Evolutionary conservation across 2,329 filamentous ascomycete species (phyloP), one percentile per base, ranked within the genome.

Genomic region (Colletotrichum filicis): DNA sequence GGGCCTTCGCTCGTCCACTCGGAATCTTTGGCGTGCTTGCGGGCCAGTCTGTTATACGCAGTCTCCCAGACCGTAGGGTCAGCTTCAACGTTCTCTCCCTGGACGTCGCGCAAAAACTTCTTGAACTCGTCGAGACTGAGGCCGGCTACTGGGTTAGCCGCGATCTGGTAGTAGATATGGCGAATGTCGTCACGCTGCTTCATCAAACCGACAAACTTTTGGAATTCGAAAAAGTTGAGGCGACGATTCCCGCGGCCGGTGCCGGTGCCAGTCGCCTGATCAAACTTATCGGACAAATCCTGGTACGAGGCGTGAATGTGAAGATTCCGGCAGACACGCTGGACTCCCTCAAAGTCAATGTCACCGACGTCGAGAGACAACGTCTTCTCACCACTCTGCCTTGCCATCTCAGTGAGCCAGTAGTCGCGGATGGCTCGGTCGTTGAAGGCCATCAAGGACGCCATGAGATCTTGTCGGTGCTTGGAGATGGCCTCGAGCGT

Each of bases 251-350:
- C 30, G 30, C 30, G 30, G 11, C 30, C 92, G 1, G 87, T 89
- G 63, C 85, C 84, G 28, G 88, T 87, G n/a, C 85, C 84, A 78
- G 96, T 94, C 6, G 93, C 94, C 72, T 90, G 88, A 69, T 90
- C 86, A 78, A 98, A 98, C 77, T 93, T 94, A 37, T 88, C 86
- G 68, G 90, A 91, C 5, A 98, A 86, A 37, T 37, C 35, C 58
- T 93, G 92, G 67, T 90, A 91, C 2, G 95, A 93, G 78, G 94
- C 95, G 82, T 98, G 95, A 78, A 99, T 98, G 81, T 98, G 95
- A 59, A 98, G 87, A 78, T 93, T 95, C 73, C 93, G 93, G 83
- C 97, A 98, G 16, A 98, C 88, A 72, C 92, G 92, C 80, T 95
- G 93, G 35, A 98, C 92, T 12, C 93, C 94, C 19, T 88, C 87